Percentiles rank a stretch among this genome's conserved stretches.
Evolutionary conservation across 306 rosid species (phyloP).

Genomic region (Vigna nakashimae): DNA sequence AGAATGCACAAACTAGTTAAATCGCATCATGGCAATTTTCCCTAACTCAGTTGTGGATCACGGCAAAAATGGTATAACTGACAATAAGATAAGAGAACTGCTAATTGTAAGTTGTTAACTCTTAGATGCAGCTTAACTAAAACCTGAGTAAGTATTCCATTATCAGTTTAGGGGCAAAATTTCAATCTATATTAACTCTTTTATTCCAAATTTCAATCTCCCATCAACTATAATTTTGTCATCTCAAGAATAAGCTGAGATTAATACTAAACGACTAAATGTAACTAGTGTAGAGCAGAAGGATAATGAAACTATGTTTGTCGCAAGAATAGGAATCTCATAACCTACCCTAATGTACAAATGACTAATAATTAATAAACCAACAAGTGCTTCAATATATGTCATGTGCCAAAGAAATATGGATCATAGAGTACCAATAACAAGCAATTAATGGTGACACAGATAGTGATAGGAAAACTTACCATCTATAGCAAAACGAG

Average conservation of each 20-base stretch:
- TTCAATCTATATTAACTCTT: conserved; percentile 7
- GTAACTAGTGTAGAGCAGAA: conserved; percentile 4
- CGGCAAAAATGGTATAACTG: not conserved
- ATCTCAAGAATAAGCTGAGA: conserved; percentile 14
- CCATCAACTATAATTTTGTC: conserved; percentile 8
- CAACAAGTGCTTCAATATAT: conserved; percentile 7
- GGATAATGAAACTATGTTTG: conserved; percentile 2
- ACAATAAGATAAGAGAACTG: not conserved
- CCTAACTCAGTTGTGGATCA: conserved; percentile 2
- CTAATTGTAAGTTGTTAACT: not conserved
- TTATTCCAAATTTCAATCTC: conserved; percentile 25
- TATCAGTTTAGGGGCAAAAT: conserved; percentile 26
- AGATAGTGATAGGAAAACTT: not conserved
- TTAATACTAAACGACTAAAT: not conserved
- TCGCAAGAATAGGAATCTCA: conserved; percentile 5
- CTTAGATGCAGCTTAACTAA: not conserved
- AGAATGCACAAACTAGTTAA: not conserved
- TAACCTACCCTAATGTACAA: not conserved
- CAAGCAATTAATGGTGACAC: not conserved
- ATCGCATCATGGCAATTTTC: not conserved
- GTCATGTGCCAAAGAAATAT: not conserved
- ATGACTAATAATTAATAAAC: conserved; percentile 26
- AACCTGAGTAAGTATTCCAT: conserved; percentile 9
- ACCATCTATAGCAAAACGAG: conserved; percentile 93
- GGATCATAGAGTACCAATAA: not conserved